A percentile compares a stretch with the other conserved stretches of the same genome.
phyloP scores from a whole-genome alignment of 2,329 filamentous ascomycete species.

The Talaromyces sp. region DNA sequence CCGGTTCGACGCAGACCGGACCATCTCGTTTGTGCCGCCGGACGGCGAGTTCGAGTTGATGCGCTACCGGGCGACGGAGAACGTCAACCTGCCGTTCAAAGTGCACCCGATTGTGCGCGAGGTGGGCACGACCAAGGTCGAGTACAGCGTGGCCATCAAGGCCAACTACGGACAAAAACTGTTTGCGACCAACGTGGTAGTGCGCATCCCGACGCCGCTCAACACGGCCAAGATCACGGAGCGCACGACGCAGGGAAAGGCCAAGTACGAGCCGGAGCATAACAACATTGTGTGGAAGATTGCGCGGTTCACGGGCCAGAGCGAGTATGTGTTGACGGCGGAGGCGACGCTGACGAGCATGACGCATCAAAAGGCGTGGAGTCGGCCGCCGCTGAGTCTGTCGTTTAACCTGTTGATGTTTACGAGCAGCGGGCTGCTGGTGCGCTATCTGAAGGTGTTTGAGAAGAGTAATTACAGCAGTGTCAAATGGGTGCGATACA shows the following conservation, averaged over 20 bases:
- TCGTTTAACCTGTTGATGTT: conserved; percentile 97
- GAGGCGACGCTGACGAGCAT: conserved; percentile 91
- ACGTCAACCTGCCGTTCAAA: conserved; percentile 97
- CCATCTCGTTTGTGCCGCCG: conserved; percentile 93
- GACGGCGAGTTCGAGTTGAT: conserved; percentile 98
- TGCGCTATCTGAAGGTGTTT: conserved; percentile 95
- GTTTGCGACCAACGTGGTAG: conserved; percentile 92
- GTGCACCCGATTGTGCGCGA: conserved; percentile 98
- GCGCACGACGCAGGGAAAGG: conserved; percentile 89
- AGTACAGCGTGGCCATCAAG: conserved; percentile 96
- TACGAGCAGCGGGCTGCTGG: conserved; percentile 84
- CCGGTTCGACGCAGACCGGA: conserved; percentile 92
- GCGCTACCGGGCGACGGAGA: conserved; percentile 96
- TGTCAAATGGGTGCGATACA: conserved; percentile 98
- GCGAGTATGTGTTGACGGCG: conserved; percentile 88
- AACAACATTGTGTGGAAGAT: conserved; percentile 99
- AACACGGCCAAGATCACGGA: conserved; percentile 94
- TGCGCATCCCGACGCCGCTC: conserved; percentile 89
- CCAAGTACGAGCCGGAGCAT: conserved; percentile 95
- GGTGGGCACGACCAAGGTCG: conserved; percentile 92
- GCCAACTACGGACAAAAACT: conserved; percentile 95
- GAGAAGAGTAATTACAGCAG: conserved; percentile 99
- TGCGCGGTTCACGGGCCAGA: conserved; percentile 94
- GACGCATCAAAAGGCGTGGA: conserved; percentile 98
- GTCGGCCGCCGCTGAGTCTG: conserved; percentile 81